phyloP scores from a whole-genome alignment of 352 stramenopile genomes.

The Globisporangium mamillatum region DNA sequence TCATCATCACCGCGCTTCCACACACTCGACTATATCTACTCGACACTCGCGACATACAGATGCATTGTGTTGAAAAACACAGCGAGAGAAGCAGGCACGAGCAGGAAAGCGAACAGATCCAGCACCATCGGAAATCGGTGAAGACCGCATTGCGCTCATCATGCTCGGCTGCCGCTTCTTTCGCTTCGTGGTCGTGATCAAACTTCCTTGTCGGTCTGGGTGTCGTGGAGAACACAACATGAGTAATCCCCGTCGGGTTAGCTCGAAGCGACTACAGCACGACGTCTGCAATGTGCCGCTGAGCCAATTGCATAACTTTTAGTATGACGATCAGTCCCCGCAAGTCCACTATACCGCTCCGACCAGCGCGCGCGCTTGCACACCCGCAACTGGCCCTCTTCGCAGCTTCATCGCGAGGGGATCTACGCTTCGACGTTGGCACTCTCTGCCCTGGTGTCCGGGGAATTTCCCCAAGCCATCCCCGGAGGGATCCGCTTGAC shows the following conservation, averaged over 20 bases:
- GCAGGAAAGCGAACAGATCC: neutral
- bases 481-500: conserved; percentile 64
- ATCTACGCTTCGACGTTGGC: conserved; percentile 78
- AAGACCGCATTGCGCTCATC: neutral
- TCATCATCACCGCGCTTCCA: conserved; percentile 70
- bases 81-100: neutral
- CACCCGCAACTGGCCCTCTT: conserved; percentile 32
- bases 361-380: conserved; percentile 9
- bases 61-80: conserved; percentile 9
- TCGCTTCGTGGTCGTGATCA: neutral
- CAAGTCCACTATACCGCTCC: conserved; percentile 45
- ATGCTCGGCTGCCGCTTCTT: neutral
- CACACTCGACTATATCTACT: neutral
- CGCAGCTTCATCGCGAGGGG: conserved; percentile 68
- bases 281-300: conserved; percentile 55
- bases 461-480: conserved; percentile 89
- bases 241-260: conserved; percentile 91
- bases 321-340: conserved; percentile 88
- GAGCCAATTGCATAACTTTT: conserved; percentile 93
- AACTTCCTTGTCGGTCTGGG: conserved; percentile 35
- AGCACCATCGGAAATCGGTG: neutral
- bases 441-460: conserved; percentile 88
- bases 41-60: neutral
- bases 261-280: conserved; percentile 68
- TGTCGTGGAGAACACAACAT: conserved; percentile 92